Evolutionary conservation across 331 rosid species (phyloP).

Genomic region (Ulmus americana): DNA sequence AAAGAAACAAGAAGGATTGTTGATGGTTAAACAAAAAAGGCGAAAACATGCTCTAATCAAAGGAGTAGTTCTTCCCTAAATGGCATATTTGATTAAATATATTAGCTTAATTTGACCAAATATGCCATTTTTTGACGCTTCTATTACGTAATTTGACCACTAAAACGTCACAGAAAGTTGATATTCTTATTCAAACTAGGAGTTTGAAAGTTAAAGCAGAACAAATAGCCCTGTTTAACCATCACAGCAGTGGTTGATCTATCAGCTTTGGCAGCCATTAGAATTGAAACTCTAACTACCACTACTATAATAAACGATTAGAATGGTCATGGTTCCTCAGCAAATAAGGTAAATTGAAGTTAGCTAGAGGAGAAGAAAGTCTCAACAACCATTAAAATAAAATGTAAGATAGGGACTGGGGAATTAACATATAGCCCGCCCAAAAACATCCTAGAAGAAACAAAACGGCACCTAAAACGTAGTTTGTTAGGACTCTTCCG

Average conservation of each 20-base stretch:
- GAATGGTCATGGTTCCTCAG: not conserved
- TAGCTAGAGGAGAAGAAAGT: not conserved
- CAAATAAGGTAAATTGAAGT: not conserved
- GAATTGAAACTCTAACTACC: too few species aligned
- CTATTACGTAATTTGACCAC: not conserved
- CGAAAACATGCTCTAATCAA: too few species aligned
- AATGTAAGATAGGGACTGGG: conserved; percentile 1
- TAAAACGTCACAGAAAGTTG: conserved; percentile 8
- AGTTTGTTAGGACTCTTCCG: not conserved
- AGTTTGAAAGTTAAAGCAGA: too few species aligned
- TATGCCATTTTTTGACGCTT: not conserved
- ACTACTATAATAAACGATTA: not conserved
- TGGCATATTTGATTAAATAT: not conserved
- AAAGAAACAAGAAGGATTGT: too few species aligned
- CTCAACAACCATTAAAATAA: conserved; percentile 5
- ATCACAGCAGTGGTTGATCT: conserved; percentile 14
- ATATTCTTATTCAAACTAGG: not conserved
- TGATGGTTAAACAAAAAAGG: too few species aligned
- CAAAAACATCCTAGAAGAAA: conserved; percentile 6
- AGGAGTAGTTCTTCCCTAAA: not conserved
- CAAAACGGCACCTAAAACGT: not conserved
- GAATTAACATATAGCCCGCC: not conserved
- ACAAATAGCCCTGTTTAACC: too few species aligned
- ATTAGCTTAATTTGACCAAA: not conserved
- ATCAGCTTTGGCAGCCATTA: conserved; percentile 6